These are phyloP conservation scores for Phialemoniopsis sp. DNA, from an alignment of 2,329 filamentous ascomycete species.

Conservation along the genomic window DNA sequence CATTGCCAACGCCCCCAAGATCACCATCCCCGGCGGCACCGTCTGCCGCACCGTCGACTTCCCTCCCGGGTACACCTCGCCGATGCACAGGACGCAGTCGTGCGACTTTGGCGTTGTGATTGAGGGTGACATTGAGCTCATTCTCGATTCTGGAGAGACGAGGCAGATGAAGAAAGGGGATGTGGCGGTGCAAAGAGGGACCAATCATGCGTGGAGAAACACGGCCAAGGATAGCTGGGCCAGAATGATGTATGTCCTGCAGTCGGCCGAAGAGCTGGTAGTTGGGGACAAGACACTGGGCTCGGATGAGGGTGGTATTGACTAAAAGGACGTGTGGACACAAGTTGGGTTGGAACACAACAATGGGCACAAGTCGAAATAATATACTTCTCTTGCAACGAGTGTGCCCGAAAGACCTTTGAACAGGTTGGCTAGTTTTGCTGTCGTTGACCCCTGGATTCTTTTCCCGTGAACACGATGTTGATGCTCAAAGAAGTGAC, in stretches of 20 bases:
- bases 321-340: too few species aligned
- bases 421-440: too few species aligned
- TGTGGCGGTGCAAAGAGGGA: conserved; percentile 40
- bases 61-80: conserved; percentile 4
- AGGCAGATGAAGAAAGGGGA: conserved; percentile 36
- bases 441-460: too few species aligned
- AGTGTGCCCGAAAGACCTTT: too few species aligned
- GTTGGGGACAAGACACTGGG: conserved; percentile 14
- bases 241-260: conserved; percentile 34
- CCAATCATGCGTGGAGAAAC: conserved; percentile 38
- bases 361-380: too few species aligned
- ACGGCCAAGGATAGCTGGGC: conserved; percentile 37
- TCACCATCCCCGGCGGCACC: conserved; percentile 9
- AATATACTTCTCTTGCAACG: too few species aligned
- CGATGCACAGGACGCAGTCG: conserved; percentile 13
- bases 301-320: conserved; percentile 27
- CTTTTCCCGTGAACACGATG: too few species aligned
- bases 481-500: too few species aligned
- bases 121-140: conserved; percentile 38
- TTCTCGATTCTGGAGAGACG: conserved; percentile 36
- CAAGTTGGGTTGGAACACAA: too few species aligned
- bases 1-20: conserved; percentile 4
- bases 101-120: conserved; percentile 32
- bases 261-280: conserved; percentile 14
- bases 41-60: conserved; percentile 13